Evolutionary conservation across 768 basidiomycete genomes (phyloP).

Genomic region (Russula virescens): DNA sequence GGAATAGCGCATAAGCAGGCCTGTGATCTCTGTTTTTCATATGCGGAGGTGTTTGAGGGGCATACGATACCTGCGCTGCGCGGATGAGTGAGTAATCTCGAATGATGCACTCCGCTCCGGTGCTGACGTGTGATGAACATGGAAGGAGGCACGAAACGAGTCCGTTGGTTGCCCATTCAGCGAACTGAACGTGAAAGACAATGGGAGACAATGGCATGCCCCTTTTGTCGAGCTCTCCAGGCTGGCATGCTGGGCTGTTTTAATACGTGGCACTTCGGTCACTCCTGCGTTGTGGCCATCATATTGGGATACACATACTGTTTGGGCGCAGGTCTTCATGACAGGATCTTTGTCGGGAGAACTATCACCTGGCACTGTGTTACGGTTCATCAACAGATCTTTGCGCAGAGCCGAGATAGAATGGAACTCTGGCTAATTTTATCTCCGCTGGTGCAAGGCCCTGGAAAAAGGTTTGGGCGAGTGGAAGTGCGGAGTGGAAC

Average conservation of each 20-base stretch:
- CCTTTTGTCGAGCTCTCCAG: not conserved
- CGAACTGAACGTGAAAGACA: not conserved
- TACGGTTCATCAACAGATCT: too few species aligned
- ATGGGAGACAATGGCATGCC: not conserved
- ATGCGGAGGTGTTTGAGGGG: not conserved
- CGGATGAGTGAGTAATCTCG: not conserved
- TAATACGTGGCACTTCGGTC: not conserved
- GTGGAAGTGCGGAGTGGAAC: not conserved
- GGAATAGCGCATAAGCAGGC: not conserved
- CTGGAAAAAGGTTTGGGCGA: not conserved
- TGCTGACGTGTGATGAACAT: not conserved
- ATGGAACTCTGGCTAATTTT: not conserved
- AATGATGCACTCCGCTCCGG: not conserved
- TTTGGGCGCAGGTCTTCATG: not conserved
- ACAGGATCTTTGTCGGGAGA: not conserved
- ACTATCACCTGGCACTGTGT: not conserved
- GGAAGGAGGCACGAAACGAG: not conserved
- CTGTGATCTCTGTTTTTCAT: not conserved
- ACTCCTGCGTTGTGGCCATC: not conserved
- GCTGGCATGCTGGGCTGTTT: not conserved
- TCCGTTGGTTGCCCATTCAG: not conserved
- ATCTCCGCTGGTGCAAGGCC: not conserved
- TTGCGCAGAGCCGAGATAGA: not conserved
- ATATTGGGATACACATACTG: not conserved
- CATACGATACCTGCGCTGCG: not conserved